A percentile compares a stretch with the other conserved stretches of the same genome.
Evolutionary conservation across 495 filamentous ascomycete species (phyloP).

Genomic region (Daldinia grandis): DNA sequence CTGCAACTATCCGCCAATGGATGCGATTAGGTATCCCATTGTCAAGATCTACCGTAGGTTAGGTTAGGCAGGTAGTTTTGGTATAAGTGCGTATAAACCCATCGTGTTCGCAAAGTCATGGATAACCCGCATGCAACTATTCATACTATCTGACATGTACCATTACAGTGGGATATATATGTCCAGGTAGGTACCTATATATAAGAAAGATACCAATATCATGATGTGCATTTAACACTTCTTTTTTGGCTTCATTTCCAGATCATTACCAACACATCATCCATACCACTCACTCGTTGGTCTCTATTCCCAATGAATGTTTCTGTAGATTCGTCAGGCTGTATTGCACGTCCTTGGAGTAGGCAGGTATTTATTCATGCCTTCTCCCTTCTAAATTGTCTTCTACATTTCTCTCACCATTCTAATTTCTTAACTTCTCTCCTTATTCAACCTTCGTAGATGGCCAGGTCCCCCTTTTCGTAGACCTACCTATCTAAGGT

Average conservation of each 20-base stretch:
- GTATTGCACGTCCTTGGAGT: not conserved
- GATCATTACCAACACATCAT: not conserved
- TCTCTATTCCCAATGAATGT: not conserved
- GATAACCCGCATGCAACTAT: not conserved
- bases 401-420: not conserved
- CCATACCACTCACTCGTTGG: not conserved
- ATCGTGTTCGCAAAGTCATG: not conserved
- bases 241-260: not conserved
- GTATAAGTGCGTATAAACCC: not conserved
- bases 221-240: not conserved
- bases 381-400: not conserved
- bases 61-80: too few species aligned
- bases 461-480: too few species aligned
- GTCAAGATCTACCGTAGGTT: not conserved
- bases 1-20: not conserved
- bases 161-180: not conserved
- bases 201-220: not conserved
- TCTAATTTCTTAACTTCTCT: not conserved
- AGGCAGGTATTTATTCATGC: not conserved
- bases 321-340: not conserved
- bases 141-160: not conserved
- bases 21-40: not conserved
- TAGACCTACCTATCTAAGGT: too few species aligned
- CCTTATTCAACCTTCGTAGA: not conserved
- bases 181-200: not conserved